Evolutionary conservation across 306 rosid species (phyloP).

Genomic region (Prosopis cineraria): DNA sequence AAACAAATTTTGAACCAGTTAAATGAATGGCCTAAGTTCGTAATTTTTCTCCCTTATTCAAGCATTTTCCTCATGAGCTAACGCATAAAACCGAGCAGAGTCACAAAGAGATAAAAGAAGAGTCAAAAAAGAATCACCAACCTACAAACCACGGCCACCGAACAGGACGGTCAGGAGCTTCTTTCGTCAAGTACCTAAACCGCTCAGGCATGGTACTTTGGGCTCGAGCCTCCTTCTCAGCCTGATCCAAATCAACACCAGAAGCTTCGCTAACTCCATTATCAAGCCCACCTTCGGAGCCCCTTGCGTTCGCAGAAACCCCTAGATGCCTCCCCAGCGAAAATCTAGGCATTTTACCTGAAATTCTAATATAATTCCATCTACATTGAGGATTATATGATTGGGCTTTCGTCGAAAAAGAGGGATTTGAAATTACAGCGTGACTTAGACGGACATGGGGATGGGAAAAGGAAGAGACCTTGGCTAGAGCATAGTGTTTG

Average conservation of each 20-base stretch:
- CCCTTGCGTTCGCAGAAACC: slow-evolving; percentile 36
- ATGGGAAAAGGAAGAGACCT: slow-evolving; percentile 29
- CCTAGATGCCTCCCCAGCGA: slow-evolving; percentile 37
- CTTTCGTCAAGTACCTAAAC: slow-evolving; percentile 67
- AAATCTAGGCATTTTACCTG: slow-evolving; percentile 38
- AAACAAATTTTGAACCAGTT: background rate
- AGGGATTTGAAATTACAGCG: slow-evolving; percentile 28
- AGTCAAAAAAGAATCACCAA: slow-evolving; percentile 9
- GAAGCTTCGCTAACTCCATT: slow-evolving; percentile 25
- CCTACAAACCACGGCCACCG: slow-evolving; percentile 91
- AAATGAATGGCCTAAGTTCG: slow-evolving; percentile 16
- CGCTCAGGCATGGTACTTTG: slow-evolving; percentile 80
- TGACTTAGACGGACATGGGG: slow-evolving; percentile 6
- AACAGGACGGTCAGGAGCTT: slow-evolving; percentile 72
- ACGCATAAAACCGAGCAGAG: background rate
- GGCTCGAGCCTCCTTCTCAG: slow-evolving; percentile 57
- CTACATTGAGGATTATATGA: slow-evolving; percentile 27
- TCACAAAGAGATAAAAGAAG: background rate
- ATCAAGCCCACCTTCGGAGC: background rate
- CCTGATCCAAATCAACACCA: slow-evolving; percentile 43
- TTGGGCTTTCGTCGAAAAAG: slow-evolving; percentile 37
- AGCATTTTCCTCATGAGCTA: slow-evolving; percentile 25
- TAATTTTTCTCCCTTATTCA: background rate
- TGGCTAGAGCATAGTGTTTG: slow-evolving; percentile 35
- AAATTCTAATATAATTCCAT: slow-evolving; percentile 33